Evolutionary conservation across 1,284 basidiomycete species (phyloP).

Genomic region (Inonotus hispidus): DNA sequence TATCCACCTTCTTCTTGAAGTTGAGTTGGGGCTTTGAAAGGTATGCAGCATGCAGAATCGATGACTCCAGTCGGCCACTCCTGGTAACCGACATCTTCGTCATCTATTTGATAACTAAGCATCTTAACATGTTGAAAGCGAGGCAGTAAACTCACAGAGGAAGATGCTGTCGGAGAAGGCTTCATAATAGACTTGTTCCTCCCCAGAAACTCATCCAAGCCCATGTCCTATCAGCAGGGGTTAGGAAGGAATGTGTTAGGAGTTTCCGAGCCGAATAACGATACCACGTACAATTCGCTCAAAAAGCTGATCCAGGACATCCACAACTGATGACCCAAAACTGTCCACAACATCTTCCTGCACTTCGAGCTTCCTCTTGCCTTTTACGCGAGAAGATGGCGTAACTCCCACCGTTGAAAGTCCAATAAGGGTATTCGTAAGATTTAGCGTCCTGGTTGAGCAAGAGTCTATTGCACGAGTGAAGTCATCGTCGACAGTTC

Average conservation of each 20-base stretch:
- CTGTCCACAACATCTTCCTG: constrained; percentile 81
- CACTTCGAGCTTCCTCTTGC: constrained; percentile 45
- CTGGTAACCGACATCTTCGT: constrained; percentile 31
- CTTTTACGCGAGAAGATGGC: constrained; percentile 37
- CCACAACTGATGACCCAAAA: constrained; percentile 74
- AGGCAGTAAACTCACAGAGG: background rate
- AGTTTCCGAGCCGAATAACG: background rate
- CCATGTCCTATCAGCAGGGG: constrained; percentile 65
- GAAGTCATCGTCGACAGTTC: constrained; percentile 72
- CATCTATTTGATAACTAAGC: constrained; percentile 21
- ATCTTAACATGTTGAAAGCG: background rate
- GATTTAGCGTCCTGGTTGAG: constrained; percentile 51
- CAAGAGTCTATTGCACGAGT: constrained; percentile 61
- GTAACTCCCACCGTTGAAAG: constrained; percentile 39
- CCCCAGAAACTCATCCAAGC: constrained; percentile 76
- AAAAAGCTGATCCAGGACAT: constrained; percentile 78
- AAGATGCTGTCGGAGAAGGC: constrained; percentile 13
- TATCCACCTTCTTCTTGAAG: constrained; percentile 60
- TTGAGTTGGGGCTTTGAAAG: constrained; percentile 75
- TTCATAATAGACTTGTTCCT: constrained; percentile 58
- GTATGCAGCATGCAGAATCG: constrained; percentile 63
- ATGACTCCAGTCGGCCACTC: constrained; percentile 46
- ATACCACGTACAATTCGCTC: constrained; percentile 68
- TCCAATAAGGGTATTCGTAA: constrained; percentile 60
- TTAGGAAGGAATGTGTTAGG: constrained; percentile 4